Evolutionary conservation across 2,329 filamentous ascomycete genomes (phyloP).

Genomic region (Tolypocladium nubicola): DNA sequence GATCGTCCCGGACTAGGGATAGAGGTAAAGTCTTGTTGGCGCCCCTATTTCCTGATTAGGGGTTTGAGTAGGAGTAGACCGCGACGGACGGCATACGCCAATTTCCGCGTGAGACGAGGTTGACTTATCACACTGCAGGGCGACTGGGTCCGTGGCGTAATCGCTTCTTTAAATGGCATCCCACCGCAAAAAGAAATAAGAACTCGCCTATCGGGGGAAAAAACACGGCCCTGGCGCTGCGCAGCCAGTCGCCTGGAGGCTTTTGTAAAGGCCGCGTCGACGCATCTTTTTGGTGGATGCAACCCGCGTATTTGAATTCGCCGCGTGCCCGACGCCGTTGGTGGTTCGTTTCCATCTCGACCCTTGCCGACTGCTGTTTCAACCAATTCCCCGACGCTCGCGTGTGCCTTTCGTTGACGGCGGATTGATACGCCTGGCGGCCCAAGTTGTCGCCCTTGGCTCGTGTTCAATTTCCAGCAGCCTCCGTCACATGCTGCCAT

Average conservation of each 20-base stretch:
- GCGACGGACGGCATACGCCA: background rate
- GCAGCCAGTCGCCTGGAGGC: background rate
- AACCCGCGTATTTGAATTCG: background rate
- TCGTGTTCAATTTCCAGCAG: background rate
- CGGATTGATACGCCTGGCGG: background rate
- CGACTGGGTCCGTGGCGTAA: background rate
- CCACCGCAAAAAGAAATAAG: background rate
- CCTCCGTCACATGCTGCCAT: background rate
- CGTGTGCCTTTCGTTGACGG: background rate
- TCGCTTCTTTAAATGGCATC: background rate
- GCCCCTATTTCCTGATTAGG: background rate
- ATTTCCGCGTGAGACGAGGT: constrained; percentile 2
- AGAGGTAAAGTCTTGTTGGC: background rate
- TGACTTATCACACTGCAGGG: constrained; percentile 1
- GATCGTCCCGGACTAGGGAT: background rate
- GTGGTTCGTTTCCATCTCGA: background rate
- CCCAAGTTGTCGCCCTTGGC: background rate
- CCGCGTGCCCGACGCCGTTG: background rate
- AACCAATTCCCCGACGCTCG: background rate
- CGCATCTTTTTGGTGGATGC: background rate
- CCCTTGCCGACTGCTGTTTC: background rate
- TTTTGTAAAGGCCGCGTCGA: background rate
- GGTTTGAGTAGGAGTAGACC: background rate
- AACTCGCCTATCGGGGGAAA: background rate
- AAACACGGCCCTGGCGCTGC: background rate